These are phyloP conservation scores for Calonectria crousiana DNA, from an alignment of 2,329 filamentous ascomycete genomes.

Conservation along the genomic window DNA sequence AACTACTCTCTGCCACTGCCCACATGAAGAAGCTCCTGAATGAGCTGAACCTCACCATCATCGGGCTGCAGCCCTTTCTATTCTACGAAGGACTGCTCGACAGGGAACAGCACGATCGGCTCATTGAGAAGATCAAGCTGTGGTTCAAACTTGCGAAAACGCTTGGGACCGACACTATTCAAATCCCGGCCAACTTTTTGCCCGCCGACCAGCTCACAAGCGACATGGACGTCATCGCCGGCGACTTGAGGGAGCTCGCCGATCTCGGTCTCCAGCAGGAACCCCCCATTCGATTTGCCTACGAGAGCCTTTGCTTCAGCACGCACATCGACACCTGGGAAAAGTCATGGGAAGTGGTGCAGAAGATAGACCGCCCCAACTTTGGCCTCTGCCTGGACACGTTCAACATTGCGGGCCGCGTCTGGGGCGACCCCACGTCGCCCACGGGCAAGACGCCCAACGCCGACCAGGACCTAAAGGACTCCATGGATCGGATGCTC, in stretches of 20 bases:
- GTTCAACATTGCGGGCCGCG: slow-evolving; percentile 78
- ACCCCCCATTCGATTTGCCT: slow-evolving; percentile 74
- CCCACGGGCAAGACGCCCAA: slow-evolving; percentile 61
- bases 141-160: slow-evolving; percentile 73
- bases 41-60: slow-evolving; percentile 64
- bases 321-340: slow-evolving; percentile 79
- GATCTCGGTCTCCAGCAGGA: slow-evolving; percentile 70
- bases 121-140: slow-evolving; percentile 76
- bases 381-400: slow-evolving; percentile 83
- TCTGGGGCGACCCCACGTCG: slow-evolving; percentile 75
- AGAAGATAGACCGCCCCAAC: slow-evolving; percentile 73
- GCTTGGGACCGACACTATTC: slow-evolving; percentile 76
- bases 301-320: slow-evolving; percentile 79
- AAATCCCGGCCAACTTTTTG: slow-evolving; percentile 78
- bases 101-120: slow-evolving; percentile 69
- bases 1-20: slow-evolving; percentile 67
- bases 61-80: slow-evolving; percentile 80
- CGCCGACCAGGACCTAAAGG: slow-evolving; percentile 65
- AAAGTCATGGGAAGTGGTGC: slow-evolving; percentile 74
- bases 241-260: slow-evolving; percentile 72
- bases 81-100: slow-evolving; percentile 80
- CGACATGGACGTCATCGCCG: slow-evolving; percentile 67
- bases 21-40: slow-evolving; percentile 67
- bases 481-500: slow-evolving; percentile 67
- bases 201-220: slow-evolving; percentile 57